Percentiles rank a stretch among this genome's conserved stretches.
These are phyloP conservation scores for Hygrophoropsis aurantiaca DNA, from an alignment of 768 basidiomycete genomes.

Conservation along the genomic window DNA sequence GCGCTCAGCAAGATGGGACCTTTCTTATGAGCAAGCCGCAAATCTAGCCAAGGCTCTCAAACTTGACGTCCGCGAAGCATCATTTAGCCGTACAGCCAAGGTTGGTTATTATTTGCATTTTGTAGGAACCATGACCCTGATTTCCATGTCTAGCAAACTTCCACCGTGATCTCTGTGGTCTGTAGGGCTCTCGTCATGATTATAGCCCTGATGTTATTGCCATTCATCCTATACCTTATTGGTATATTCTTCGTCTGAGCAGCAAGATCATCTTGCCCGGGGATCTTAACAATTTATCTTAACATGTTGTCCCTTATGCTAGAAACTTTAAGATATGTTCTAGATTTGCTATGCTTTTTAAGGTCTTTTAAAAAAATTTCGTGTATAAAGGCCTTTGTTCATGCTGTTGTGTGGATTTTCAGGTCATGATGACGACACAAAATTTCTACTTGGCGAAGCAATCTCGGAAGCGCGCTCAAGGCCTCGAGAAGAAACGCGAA, in stretches of 20 bases:
- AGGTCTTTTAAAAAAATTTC: too few species aligned
- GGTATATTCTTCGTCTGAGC: neutral
- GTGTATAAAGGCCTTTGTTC: neutral
- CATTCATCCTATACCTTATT: neutral
- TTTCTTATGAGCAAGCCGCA: slow-evolving; percentile 2
- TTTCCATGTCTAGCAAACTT: too few species aligned
- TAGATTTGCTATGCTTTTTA: too few species aligned
- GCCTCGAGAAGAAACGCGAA: neutral
- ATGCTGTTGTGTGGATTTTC: neutral
- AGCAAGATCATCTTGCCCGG: neutral
- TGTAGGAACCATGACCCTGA: too few species aligned
- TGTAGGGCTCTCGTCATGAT: too few species aligned
- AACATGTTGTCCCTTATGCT: neutral
- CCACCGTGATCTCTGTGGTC: too few species aligned
- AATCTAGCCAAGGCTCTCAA: slow-evolving; percentile 1
- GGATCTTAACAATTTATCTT: neutral
- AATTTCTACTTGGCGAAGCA: neutral
- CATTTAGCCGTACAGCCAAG: neutral
- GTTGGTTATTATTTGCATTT: neutral
- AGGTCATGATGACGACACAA: neutral
- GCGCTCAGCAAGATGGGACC: neutral
- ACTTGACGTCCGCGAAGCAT: slow-evolving; percentile 1
- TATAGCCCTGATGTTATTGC: too few species aligned
- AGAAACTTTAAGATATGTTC: neutral
- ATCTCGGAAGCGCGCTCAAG: neutral